A percentile compares a stretch with the other conserved stretches of the same genome.
phyloP scores from a whole-genome alignment of 257 asterid genomes.

The Scutellaria barbata region DNA sequence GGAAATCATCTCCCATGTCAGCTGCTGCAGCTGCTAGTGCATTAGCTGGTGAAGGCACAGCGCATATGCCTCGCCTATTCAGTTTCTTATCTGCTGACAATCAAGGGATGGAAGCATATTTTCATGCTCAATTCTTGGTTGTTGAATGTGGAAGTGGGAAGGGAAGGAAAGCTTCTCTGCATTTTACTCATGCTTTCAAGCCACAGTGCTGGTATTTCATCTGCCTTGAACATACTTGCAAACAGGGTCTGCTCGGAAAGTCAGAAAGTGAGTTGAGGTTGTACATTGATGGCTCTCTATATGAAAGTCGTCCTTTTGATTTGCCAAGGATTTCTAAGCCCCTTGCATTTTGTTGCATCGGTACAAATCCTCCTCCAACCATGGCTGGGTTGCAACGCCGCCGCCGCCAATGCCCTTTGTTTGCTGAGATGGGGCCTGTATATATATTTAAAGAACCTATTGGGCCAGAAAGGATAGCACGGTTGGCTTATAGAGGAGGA shows the following conservation, averaged over 20 bases:
- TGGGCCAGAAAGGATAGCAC: slow-evolving; percentile 89
- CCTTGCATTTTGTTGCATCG: slow-evolving; percentile 98
- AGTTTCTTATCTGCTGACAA: slow-evolving; percentile 97
- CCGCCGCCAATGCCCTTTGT: slow-evolving; percentile 97
- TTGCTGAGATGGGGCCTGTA: slow-evolving; percentile 98
- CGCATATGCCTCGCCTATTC: slow-evolving; percentile 98
- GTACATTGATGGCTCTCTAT: slow-evolving; percentile 85
- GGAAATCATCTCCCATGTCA: slow-evolving; percentile 96
- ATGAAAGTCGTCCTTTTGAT: slow-evolving; percentile 93
- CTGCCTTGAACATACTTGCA: slow-evolving; percentile 92
- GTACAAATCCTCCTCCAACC: slow-evolving; percentile 99
- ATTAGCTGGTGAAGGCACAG: slow-evolving; percentile 98
- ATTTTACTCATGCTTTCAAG: slow-evolving; percentile 96
- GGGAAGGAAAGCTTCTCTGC: slow-evolving; percentile 95
- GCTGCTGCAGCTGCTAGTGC: slow-evolving; percentile 99
- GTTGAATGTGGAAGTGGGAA: slow-evolving; percentile 97
- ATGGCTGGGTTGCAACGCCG: slow-evolving; percentile 99
- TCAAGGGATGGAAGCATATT: slow-evolving; percentile 99
- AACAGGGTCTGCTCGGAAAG: slow-evolving; percentile 93
- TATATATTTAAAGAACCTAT: slow-evolving; percentile 88
- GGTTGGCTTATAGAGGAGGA: slow-evolving; percentile 90
- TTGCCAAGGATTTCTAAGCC: slow-evolving; percentile 97
- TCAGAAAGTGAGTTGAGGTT: slow-evolving; percentile 93
- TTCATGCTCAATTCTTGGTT: slow-evolving; percentile 96
- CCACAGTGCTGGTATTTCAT: slow-evolving; percentile 98